Base-by-base conservation (phyloP, 2,329 filamentous ascomycete species). In the Alternaria arbusti region DNA sequence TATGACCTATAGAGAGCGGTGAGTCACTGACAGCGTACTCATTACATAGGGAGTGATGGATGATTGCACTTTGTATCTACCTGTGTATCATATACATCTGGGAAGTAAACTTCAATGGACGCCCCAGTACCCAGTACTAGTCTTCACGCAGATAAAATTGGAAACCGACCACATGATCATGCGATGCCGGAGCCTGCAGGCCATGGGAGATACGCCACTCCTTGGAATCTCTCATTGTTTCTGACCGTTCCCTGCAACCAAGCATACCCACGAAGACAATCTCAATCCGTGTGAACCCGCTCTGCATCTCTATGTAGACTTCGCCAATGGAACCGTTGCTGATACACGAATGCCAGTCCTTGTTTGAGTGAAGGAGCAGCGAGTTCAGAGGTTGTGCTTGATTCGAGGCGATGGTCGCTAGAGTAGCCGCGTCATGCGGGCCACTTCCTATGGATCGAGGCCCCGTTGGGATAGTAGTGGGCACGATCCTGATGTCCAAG, bases 181-280 rank as follows among this genome's bases (percentile, higher is more conserved):
- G 15, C 4, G 4, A n/a, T 36, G 32, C 8, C 32, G 32, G 7
- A 36, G 8, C 15, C 4, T 36, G 32, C 32, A 36, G 32, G 8
- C 32, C 32, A 8, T 36, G 32, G n/a, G 32, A 36, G 15, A n/a
- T 36, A 36, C 7, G 32, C 32, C 32, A 36, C 32, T 36, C 32
- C 2, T 36, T 8, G 7, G 1, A 7, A 3, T 11, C 32, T n/a
- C 32, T 36, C 4, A 1, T 2, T 36, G 1, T 4, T n/a, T n/a
- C n/a, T 4, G 32, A 7, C 7, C 4, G 4, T 1, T n/a, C 7
- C 13, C 32, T 36, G 6, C 1, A 36, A 36, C 13, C 32, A 36
- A 36, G 32, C 32, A 0, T n/a, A 36, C 32, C 15, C 15, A n/a
- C 0, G 32, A n/a, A 36, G 32, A 36, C 15, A 1, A 36, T n/a